Evolutionary conservation across 2,329 filamentous ascomycete species (phyloP).

Genomic region (Alternaria rosae): DNA sequence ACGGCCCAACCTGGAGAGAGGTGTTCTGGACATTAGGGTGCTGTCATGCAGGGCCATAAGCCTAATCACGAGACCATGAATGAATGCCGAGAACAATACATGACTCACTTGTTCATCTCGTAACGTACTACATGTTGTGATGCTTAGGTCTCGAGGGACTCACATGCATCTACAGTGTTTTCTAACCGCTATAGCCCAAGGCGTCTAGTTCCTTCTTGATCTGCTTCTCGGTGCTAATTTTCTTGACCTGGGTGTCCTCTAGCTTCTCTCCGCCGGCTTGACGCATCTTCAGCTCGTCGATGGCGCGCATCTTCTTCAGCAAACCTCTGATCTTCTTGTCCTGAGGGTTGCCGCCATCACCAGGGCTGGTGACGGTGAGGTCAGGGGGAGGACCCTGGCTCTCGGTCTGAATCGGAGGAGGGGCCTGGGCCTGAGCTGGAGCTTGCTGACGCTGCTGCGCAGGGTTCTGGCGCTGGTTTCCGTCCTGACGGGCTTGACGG

Average conservation of each 20-base stretch:
- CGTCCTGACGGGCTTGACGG: slow-evolving; percentile 40
- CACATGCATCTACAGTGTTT: not conserved
- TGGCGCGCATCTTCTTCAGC: slow-evolving; percentile 96
- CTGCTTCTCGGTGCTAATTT: slow-evolving; percentile 86
- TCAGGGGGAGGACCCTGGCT: slow-evolving; percentile 52
- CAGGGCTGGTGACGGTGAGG: slow-evolving; percentile 62
- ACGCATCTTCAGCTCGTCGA: slow-evolving; percentile 98
- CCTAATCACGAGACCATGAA: not conserved
- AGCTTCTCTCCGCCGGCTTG: slow-evolving; percentile 93
- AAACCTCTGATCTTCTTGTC: slow-evolving; percentile 95
- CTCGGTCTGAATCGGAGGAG: slow-evolving; percentile 42
- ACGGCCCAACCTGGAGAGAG: not conserved
- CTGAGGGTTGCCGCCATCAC: slow-evolving; percentile 67
- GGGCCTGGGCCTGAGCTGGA: slow-evolving; percentile 19
- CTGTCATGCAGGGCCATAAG: not conserved
- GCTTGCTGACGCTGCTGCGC: slow-evolving; percentile 35
- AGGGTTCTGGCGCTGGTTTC: slow-evolving; percentile 33
- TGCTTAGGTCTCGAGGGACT: not conserved
- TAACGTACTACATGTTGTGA: not conserved
- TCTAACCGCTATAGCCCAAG: slow-evolving; percentile 56
- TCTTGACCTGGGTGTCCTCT: slow-evolving; percentile 98
- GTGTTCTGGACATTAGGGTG: not conserved
- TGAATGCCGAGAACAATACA: not conserved
- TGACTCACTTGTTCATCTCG: not conserved
- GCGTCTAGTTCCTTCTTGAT: slow-evolving; percentile 83